A percentile compares a stretch with the other conserved stretches of the same genome.
Evolutionary conservation across 148 eudicot genomes (phyloP).

Genomic region (Tetragonia tetragonoides): DNA sequence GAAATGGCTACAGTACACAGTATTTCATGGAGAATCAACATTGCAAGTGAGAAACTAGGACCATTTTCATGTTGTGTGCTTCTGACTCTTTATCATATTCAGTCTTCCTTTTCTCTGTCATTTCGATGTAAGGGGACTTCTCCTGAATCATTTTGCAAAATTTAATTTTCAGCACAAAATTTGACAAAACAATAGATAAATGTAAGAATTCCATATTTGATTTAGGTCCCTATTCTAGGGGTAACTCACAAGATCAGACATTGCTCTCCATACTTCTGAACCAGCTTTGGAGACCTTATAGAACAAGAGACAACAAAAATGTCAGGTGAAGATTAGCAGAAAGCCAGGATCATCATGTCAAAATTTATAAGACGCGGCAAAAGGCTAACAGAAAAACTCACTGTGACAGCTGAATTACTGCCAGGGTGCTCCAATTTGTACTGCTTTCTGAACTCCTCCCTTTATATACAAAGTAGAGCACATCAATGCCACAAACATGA

Average conservation of each 20-base stretch:
- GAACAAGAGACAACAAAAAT: background rate
- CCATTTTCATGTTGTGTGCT: slow-evolving; percentile 12
- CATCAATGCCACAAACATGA: background rate
- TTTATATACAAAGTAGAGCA: slow-evolving; percentile 12
- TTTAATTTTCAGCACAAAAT: background rate
- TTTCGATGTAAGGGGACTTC: slow-evolving; percentile 19
- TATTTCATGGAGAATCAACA: background rate
- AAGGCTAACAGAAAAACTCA: slow-evolving; percentile 8
- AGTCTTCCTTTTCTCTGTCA: slow-evolving; percentile 12
- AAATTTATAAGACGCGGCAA: background rate
- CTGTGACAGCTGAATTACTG: slow-evolving; percentile 10
- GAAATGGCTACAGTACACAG: background rate
- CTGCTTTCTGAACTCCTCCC: slow-evolving; percentile 34
- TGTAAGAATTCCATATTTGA: background rate
- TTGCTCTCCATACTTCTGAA: slow-evolving; percentile 27
- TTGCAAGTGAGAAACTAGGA: background rate
- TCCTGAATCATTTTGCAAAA: background rate
- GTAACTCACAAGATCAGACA: slow-evolving; percentile 31
- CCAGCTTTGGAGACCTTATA: slow-evolving; percentile 22
- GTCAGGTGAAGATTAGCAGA: background rate
- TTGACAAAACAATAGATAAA: background rate
- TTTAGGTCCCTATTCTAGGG: background rate
- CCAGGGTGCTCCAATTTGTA: slow-evolving; percentile 17
- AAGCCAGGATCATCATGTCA: too few relatives aligned
- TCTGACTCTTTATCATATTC: slow-evolving; percentile 17